Conservation (phyloP, 768 basidiomycete species). For the Flagelloscypha sp. region DNA sequence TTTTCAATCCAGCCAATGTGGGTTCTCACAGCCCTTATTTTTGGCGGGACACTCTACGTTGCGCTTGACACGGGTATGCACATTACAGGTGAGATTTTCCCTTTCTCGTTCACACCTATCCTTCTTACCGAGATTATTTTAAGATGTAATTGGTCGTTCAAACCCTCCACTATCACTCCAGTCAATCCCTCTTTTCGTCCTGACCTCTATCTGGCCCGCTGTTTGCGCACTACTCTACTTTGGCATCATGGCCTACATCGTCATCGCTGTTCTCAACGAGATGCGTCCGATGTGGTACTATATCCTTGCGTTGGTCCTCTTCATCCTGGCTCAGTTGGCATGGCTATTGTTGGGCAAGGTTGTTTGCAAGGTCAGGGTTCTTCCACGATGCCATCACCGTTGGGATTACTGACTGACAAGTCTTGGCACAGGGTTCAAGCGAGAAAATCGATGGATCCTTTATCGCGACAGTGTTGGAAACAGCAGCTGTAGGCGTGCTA, state of each 20-base stretch:
- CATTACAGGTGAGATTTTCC: too few relatives aligned
- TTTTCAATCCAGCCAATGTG: slow-evolving; percentile 35
- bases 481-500: slow-evolving; percentile 39
- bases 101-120: too few relatives aligned
- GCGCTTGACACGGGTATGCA: slow-evolving; percentile 49
- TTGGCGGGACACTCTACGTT: slow-evolving; percentile 52
- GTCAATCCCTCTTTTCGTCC: slow-evolving; percentile 48
- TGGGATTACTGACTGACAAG: too few relatives aligned
- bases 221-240: slow-evolving; percentile 49
- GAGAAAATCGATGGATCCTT: slow-evolving; percentile 56
- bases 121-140: too few relatives aligned
- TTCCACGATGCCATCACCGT: too few relatives aligned
- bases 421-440: slow-evolving; percentile 37
- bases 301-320: slow-evolving; percentile 43
- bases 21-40: slow-evolving; percentile 34
- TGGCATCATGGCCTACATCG: slow-evolving; percentile 49
- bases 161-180: slow-evolving; percentile 33
- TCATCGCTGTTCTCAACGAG: slow-evolving; percentile 47
- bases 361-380: slow-evolving; percentile 48
- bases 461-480: slow-evolving; percentile 56
- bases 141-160: slow-evolving; percentile 34
- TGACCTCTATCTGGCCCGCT: slow-evolving; percentile 60
- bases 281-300: slow-evolving; percentile 51
- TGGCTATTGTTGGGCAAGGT: slow-evolving; percentile 53
- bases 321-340: slow-evolving; percentile 49